Evolutionary conservation across 2,329 filamentous ascomycete species (phyloP).

Genomic region (Coleophoma cylindrospora): DNA sequence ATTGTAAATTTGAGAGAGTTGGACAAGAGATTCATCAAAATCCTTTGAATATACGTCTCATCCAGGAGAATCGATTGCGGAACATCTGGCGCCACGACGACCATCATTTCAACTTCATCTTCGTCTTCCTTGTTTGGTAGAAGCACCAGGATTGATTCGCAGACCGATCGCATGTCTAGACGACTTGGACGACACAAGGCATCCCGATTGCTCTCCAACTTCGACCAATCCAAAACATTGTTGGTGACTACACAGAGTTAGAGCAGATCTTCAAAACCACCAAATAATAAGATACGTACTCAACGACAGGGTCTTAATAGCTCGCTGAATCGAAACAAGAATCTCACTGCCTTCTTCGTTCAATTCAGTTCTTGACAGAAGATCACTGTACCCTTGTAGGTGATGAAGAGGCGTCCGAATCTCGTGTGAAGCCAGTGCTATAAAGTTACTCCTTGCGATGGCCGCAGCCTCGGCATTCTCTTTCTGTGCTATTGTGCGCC

Average conservation of each 20-base stretch:
- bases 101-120: slow-evolving; percentile 24
- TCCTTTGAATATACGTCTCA: slow-evolving; percentile 28
- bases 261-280: background rate
- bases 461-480: slow-evolving; percentile 28
- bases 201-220: slow-evolving; percentile 26
- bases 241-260: slow-evolving; percentile 20
- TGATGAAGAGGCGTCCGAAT: slow-evolving; percentile 31
- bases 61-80: slow-evolving; percentile 27
- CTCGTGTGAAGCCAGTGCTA: slow-evolving; percentile 30
- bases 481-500: slow-evolving; percentile 28
- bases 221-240: slow-evolving; percentile 31
- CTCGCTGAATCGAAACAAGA: slow-evolving; percentile 27
- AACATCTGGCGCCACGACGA: slow-evolving; percentile 26
- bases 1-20: slow-evolving; percentile 28
- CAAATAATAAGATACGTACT: slow-evolving; percentile 6
- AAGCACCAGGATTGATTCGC: slow-evolving; percentile 27
- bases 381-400: slow-evolving; percentile 29
- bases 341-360: slow-evolving; percentile 26
- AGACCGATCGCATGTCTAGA: slow-evolving; percentile 26
- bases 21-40: slow-evolving; percentile 30
- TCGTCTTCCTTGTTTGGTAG: slow-evolving; percentile 29
- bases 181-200: slow-evolving; percentile 24
- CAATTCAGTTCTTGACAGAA: slow-evolving; percentile 25
- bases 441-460: slow-evolving; percentile 27
- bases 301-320: slow-evolving; percentile 28